Evolutionary conservation across 2,329 filamentous ascomycete genomes (phyloP).

Genomic region (Dothiorella sarmentorum): DNA sequence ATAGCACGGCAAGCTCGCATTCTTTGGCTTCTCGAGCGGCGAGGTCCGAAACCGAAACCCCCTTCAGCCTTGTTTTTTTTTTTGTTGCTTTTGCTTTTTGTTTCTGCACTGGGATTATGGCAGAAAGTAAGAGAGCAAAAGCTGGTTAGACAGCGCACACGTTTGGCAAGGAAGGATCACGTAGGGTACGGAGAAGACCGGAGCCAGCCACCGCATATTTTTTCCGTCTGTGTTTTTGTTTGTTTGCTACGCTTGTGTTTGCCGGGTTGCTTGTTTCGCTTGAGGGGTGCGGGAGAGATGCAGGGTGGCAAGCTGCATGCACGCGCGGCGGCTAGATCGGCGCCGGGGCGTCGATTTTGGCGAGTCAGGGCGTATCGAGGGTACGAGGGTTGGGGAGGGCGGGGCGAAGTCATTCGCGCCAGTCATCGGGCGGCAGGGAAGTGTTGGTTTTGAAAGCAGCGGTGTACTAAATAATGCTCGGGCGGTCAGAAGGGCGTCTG

Average conservation of each 20-base stretch:
- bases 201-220: background rate
- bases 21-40: background rate
- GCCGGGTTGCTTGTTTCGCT: background rate
- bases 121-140: background rate
- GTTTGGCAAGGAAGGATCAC: slow-evolving; percentile 1
- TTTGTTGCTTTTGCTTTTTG: too few relatives aligned
- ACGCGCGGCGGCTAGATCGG: background rate
- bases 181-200: background rate
- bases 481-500: slow-evolving; percentile 7
- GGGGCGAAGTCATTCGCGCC: background rate
- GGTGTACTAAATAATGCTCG: too few relatives aligned
- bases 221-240: too few relatives aligned
- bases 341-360: background rate
- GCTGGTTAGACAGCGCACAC: background rate
- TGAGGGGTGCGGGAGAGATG: background rate
- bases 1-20: background rate
- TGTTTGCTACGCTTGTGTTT: background rate
- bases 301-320: too few relatives aligned
- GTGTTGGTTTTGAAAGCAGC: background rate
- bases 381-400: background rate
- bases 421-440: slow-evolving; percentile 5
- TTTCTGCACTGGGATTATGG: too few relatives aligned
- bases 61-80: background rate
- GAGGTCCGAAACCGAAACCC: background rate
- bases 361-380: too few relatives aligned